phyloP scores from a whole-genome alignment of 2,329 filamentous ascomycete species.

The Xylariaceae sp. region DNA sequence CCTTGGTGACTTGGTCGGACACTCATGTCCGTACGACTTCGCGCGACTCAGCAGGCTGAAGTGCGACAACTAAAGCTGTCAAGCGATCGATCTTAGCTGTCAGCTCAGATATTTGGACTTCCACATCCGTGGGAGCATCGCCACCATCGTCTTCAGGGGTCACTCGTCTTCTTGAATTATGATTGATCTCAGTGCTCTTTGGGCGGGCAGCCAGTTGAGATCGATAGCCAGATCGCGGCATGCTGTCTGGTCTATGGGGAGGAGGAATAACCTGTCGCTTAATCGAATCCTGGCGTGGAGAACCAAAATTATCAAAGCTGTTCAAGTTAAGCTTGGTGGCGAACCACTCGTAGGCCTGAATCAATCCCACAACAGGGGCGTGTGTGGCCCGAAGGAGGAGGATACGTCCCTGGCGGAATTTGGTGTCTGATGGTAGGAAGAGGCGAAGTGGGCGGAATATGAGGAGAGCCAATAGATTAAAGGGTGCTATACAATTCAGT shows the following conservation, averaged over 20 bases:
- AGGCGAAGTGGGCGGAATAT: constrained; percentile 71
- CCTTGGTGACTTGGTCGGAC: not conserved
- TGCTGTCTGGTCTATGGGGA: constrained; percentile 18
- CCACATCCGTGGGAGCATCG: constrained; percentile 41
- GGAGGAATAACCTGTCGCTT: constrained; percentile 25
- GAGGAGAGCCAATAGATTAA: constrained; percentile 71
- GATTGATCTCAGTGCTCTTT: constrained; percentile 23
- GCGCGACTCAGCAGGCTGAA: constrained; percentile 39
- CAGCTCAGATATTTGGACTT: constrained; percentile 54
- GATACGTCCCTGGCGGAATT: constrained; percentile 62
- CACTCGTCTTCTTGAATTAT: constrained; percentile 17
- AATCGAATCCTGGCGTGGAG: constrained; percentile 34
- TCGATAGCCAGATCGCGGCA: constrained; percentile 24
- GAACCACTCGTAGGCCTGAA: constrained; percentile 64
- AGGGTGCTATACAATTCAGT: constrained; percentile 43
- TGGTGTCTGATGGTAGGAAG: constrained; percentile 60
- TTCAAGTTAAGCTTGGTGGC: constrained; percentile 38
- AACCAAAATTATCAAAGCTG: constrained; percentile 49
- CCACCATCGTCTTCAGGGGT: constrained; percentile 34
- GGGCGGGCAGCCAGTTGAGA: constrained; percentile 23
- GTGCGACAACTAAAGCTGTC: constrained; percentile 48
- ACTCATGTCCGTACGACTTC: constrained; percentile 22
- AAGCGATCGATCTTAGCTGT: constrained; percentile 58
- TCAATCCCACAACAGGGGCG: constrained; percentile 66
- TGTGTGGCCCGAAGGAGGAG: constrained; percentile 62